Conservation (phyloP, 768 basidiomycete species). For the Agaricus bisporus region DNA sequence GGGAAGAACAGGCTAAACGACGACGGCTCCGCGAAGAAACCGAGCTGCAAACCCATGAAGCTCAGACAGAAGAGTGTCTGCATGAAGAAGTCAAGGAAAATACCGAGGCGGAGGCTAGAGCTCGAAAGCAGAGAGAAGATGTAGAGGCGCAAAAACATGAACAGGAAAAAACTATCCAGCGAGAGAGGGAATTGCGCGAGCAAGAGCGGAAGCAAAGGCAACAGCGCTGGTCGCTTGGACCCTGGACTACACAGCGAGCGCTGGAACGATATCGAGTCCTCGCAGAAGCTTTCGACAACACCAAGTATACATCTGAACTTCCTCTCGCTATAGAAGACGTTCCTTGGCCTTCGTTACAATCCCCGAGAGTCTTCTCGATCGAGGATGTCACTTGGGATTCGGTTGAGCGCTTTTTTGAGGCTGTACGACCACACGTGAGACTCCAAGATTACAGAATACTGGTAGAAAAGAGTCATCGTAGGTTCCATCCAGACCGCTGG, state of each 20-base stretch:
- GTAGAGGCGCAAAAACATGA: conserved; percentile 20
- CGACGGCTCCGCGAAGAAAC: conserved; percentile 35
- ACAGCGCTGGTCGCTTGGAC: conserved; percentile 51
- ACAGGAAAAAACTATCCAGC: conserved; percentile 14
- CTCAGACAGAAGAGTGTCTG: conserved; percentile 27
- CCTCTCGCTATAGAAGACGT: conserved; percentile 57
- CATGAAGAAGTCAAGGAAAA: conserved; percentile 24
- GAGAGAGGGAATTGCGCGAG: conserved; percentile 19
- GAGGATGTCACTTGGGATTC: conserved; percentile 68
- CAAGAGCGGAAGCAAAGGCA: conserved; percentile 28
- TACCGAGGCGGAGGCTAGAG: conserved; percentile 22
- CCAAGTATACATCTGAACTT: conserved; percentile 45
- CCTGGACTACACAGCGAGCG: conserved; percentile 62
- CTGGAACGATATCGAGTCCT: conserved; percentile 62
- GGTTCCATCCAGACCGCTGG: conserved; percentile 84
- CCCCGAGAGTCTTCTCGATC: conserved; percentile 44
- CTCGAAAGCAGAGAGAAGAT: conserved; percentile 25
- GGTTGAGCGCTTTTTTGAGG: conserved; percentile 66
- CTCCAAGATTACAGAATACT: conserved; percentile 57
- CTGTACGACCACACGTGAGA: conserved; percentile 45
- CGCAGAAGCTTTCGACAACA: conserved; percentile 56
- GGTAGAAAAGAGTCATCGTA: conserved; percentile 62
- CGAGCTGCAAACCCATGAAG: conserved; percentile 34
- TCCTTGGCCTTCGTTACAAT: conserved; percentile 70
- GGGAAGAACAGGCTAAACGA: conserved; percentile 48